Evolutionary conservation across 2,329 filamentous ascomycete genomes (phyloP).

Genomic region (Blastomyces silverae): DNA sequence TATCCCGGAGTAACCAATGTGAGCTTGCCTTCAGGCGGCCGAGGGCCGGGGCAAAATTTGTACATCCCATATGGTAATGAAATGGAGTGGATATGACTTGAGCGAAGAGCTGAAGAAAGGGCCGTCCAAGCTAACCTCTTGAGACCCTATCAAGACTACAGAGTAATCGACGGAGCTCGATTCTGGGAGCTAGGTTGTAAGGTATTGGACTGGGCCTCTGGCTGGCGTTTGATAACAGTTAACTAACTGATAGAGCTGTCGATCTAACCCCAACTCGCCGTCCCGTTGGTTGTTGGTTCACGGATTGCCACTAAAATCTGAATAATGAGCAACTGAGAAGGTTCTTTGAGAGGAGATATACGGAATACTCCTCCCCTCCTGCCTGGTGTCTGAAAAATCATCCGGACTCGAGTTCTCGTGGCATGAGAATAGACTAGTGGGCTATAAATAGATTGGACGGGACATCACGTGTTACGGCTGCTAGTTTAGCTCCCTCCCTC

Average conservation of each 20-base stretch:
- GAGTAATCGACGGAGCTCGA: background rate
- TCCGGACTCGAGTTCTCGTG: background rate
- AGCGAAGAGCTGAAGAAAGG: background rate
- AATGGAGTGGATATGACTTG: background rate
- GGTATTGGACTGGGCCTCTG: background rate
- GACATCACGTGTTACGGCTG: constrained; percentile 6
- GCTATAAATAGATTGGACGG: background rate
- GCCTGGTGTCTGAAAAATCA: background rate
- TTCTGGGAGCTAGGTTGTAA: background rate
- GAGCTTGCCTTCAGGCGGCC: background rate
- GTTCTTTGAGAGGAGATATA: background rate
- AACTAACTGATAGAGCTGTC: background rate
- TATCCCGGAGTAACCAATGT: background rate
- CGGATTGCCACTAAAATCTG: background rate
- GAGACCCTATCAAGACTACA: background rate
- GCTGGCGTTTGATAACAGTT: background rate
- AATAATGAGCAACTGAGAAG: background rate
- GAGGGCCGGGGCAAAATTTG: background rate
- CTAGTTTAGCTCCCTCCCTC: too few species aligned
- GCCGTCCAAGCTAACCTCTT: background rate
- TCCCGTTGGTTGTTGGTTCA: constrained; percentile 4
- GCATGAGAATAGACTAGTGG: background rate
- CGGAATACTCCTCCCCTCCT: background rate
- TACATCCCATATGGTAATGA: background rate
- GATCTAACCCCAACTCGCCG: background rate